Conservation (phyloP, 2,329 filamentous ascomycete genomes). For the Monosporascus sp. region DNA sequence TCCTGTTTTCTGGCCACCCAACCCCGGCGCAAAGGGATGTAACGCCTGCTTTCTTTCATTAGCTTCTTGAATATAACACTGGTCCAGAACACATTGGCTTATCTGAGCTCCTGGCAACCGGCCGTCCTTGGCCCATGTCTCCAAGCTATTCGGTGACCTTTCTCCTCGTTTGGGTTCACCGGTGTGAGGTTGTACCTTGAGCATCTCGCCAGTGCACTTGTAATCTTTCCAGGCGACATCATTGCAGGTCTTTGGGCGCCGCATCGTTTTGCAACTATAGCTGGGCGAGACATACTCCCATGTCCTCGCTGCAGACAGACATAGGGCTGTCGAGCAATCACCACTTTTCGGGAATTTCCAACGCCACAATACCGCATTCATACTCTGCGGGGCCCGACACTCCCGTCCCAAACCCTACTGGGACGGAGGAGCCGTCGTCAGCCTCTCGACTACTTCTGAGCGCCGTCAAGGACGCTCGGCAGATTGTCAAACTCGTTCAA, state of each 20-base stretch:
- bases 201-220: not conserved
- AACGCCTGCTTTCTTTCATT: not conserved
- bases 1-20: not conserved
- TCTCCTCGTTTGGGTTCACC: too few relatives aligned
- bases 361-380: slow-evolving; percentile 9
- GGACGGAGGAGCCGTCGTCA: slow-evolving; percentile 12
- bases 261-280: not conserved
- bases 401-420: slow-evolving; percentile 10
- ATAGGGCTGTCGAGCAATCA: slow-evolving; percentile 12
- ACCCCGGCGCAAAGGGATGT: not conserved
- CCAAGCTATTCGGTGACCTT: not conserved
- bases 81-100: not conserved
- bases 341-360: slow-evolving; percentile 14
- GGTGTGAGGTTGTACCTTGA: not conserved
- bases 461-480: slow-evolving; percentile 51
- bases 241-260: not conserved
- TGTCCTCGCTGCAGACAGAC: slow-evolving; percentile 22
- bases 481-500: slow-evolving; percentile 69
- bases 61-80: not conserved
- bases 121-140: not conserved
- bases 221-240: not conserved
- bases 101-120: not conserved
- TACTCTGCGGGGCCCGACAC: slow-evolving; percentile 12
- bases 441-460: slow-evolving; percentile 30
- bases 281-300: slow-evolving; percentile 10